phyloP scores from a whole-genome alignment of 2,329 filamentous ascomycete genomes.

The Aspergillus caelatus region DNA sequence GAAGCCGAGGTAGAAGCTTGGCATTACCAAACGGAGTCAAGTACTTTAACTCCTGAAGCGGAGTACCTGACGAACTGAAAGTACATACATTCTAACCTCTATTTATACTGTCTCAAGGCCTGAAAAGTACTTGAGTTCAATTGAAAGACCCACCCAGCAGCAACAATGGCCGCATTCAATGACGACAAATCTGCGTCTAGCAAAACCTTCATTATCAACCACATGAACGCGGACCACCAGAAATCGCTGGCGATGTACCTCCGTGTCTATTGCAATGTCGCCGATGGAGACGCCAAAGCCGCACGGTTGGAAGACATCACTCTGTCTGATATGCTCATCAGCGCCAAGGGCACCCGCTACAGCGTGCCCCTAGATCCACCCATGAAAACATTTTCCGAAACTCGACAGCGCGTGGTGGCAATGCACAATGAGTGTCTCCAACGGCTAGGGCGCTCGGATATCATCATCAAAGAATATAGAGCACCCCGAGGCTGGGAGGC shows the following conservation, averaged over 20 bases:
- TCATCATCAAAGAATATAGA: slow-evolving; percentile 57
- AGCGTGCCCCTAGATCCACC: slow-evolving; percentile 70
- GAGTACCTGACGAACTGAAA: neutral
- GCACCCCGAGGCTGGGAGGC: slow-evolving; percentile 56
- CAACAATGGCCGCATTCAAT: neutral
- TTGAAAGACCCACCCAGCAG: neutral
- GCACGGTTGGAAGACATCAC: slow-evolving; percentile 68
- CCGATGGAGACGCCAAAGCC: slow-evolving; percentile 56
- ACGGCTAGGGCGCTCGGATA: slow-evolving; percentile 63
- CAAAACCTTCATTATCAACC: slow-evolving; percentile 68
- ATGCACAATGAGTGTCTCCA: slow-evolving; percentile 67
- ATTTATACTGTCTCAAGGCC: neutral
- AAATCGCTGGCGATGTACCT: slow-evolving; percentile 76
- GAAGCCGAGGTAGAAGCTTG: slow-evolving; percentile 3
- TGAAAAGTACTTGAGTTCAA: neutral
- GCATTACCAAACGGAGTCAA: neutral
- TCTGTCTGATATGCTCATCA: slow-evolving; percentile 65
- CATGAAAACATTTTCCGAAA: slow-evolving; percentile 68
- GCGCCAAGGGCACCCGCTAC: slow-evolving; percentile 49
- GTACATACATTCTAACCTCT: neutral
- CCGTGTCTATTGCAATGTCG: slow-evolving; percentile 68
- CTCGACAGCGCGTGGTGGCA: slow-evolving; percentile 69
- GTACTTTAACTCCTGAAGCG: slow-evolving; percentile 2
- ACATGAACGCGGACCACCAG: slow-evolving; percentile 86
- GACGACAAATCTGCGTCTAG: slow-evolving; percentile 28